A percentile compares a stretch with the other conserved stretches of the same genome.
phyloP scores from a whole-genome alignment of 352 stramenopile species.

The Globisporangium lucens region DNA sequence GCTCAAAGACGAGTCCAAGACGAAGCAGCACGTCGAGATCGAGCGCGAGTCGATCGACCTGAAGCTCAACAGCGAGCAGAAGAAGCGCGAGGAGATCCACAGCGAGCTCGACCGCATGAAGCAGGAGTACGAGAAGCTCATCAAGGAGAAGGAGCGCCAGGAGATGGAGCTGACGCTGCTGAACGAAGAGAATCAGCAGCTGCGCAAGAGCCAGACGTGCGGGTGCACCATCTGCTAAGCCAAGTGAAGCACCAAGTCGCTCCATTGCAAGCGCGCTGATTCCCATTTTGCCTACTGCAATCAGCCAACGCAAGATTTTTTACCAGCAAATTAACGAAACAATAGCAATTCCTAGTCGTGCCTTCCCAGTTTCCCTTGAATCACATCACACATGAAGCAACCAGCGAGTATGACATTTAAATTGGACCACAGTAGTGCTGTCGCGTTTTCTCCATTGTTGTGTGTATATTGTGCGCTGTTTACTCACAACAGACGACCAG shows the following conservation, averaged over 20 bases:
- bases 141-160: slow-evolving; percentile 80
- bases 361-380: background rate
- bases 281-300: background rate
- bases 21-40: slow-evolving; percentile 73
- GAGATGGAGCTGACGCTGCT: slow-evolving; percentile 78
- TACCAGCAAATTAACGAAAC: slow-evolving; percentile 1
- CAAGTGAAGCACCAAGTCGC: background rate
- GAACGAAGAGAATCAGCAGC: slow-evolving; percentile 73
- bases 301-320: background rate
- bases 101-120: slow-evolving; percentile 63
- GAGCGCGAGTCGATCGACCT: slow-evolving; percentile 70
- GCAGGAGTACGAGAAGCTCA: slow-evolving; percentile 61
- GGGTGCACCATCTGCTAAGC: slow-evolving; percentile 67
- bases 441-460: background rate
- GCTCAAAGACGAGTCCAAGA: slow-evolving; percentile 56
- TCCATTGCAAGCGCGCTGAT: background rate
- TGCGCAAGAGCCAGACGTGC: slow-evolving; percentile 68
- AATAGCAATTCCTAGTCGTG: background rate
- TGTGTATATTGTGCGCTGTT: background rate
- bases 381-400: background rate
- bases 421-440: too few species aligned
- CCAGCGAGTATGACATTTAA: background rate
- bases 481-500: background rate
- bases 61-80: slow-evolving; percentile 56
- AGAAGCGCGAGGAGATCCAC: slow-evolving; percentile 56